Evolutionary conservation across 257 asterid genomes (phyloP).

Genomic region (Schizonepeta tenuifolia): DNA sequence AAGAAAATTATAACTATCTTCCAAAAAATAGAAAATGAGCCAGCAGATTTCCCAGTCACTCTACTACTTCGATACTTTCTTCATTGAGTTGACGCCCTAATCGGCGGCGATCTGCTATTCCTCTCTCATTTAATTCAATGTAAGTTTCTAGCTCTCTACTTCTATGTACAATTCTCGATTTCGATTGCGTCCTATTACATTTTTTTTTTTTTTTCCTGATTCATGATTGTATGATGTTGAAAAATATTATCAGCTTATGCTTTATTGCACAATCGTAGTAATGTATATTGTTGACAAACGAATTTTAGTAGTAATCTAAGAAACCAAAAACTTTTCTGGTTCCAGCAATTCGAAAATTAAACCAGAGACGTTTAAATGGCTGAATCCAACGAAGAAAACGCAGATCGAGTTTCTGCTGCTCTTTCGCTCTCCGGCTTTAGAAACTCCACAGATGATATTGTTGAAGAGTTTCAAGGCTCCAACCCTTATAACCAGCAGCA

Average conservation of each 20-base stretch:
- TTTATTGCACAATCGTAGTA: background rate
- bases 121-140: background rate
- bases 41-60: background rate
- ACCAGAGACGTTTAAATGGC: constrained; percentile 25
- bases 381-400: constrained; percentile 44
- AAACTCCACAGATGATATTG: constrained; percentile 43
- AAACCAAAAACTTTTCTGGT: background rate
- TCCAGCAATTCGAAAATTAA: background rate
- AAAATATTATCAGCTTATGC: background rate
- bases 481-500: constrained; percentile 41
- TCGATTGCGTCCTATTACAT: background rate
- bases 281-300: background rate
- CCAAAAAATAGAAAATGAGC: background rate
- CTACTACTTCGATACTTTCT: background rate
- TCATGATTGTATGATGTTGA: background rate
- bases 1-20: no score
- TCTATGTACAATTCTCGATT: background rate
- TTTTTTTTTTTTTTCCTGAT: background rate
- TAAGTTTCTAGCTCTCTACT: constrained; percentile 13
- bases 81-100: background rate
- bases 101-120: background rate
- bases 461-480: constrained; percentile 46
- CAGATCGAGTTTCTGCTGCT: constrained; percentile 40
- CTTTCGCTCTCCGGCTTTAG: constrained; percentile 36
- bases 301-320: background rate